Evolutionary conservation across 441 rosid genomes (phyloP).

Genomic region (Viola pubescens): DNA sequence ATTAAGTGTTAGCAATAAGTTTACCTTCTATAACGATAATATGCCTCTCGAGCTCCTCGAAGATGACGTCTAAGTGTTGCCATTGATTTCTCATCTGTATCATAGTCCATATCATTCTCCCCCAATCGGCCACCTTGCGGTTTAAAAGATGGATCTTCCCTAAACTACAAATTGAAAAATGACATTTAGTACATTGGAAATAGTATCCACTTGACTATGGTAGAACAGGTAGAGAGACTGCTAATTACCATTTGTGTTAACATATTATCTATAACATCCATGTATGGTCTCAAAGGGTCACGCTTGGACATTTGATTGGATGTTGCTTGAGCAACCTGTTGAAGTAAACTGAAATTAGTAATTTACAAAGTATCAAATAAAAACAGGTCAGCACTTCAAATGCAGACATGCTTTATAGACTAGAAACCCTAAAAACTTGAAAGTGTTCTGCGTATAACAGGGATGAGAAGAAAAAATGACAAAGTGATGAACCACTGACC

Average conservation of each 20-base stretch:
- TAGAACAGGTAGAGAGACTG: neutral
- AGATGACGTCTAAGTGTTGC: constrained; percentile 95
- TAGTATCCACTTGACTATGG: neutral
- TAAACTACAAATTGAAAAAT: constrained; percentile 45
- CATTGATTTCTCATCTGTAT: constrained; percentile 98
- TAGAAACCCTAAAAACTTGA: too few species aligned
- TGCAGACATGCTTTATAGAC: neutral
- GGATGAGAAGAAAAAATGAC: too few species aligned
- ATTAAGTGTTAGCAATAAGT: constrained; percentile 8
- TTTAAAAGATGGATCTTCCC: constrained; percentile 83
- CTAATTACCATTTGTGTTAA: constrained; percentile 66
- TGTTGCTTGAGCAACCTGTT: constrained; percentile 97
- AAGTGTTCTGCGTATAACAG: too few species aligned
- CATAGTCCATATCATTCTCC: constrained; percentile 98
- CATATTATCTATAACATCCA: constrained; percentile 93
- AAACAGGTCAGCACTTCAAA: neutral
- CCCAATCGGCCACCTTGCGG: constrained; percentile 98
- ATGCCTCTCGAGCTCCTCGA: constrained; percentile 81
- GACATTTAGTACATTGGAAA: constrained; percentile 8
- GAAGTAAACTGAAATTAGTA: constrained; percentile 8
- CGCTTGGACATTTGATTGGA: constrained; percentile 99
- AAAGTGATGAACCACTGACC: too few species aligned
- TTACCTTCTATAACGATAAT: constrained; percentile 92
- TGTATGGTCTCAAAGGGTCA: constrained; percentile 93
- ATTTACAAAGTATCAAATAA: neutral